Conservation (phyloP, 164 flowering plant genomes). For the Liquidambar formosana region DNA sequence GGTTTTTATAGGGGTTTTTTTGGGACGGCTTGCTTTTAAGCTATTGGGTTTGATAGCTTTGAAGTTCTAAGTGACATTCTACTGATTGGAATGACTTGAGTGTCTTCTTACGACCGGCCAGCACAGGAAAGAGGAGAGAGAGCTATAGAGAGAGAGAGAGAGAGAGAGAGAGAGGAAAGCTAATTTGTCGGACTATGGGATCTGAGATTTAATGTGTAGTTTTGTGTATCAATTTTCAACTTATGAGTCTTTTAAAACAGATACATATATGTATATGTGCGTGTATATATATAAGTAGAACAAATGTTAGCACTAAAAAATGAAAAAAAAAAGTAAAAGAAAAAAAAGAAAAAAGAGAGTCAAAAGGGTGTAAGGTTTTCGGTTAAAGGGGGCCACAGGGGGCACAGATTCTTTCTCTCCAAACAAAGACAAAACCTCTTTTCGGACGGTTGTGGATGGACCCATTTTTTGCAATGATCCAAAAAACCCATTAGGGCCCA, state of each 20-base stretch:
- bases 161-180: conserved; percentile 1
- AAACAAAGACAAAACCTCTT: background rate
- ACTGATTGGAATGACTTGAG: background rate
- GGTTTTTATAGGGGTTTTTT: conserved; percentile 17
- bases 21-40: background rate
- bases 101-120: background rate
- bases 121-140: background rate
- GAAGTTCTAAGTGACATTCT: too few relatives aligned
- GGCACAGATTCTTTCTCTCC: background rate
- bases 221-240: too few relatives aligned
- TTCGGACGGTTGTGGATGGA: background rate
- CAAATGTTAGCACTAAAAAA: background rate
- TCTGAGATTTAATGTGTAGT: too few relatives aligned
- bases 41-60: background rate
- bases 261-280: too few relatives aligned
- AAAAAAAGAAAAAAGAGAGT: too few relatives aligned
- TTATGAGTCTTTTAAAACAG: too few relatives aligned
- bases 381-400: background rate
- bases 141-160: conserved; percentile 1
- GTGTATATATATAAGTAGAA: too few relatives aligned
- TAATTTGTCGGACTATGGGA: background rate
- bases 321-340: too few relatives aligned
- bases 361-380: background rate
- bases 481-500: conserved; percentile 1
- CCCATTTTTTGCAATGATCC: background rate